A percentile compares a stretch with the other conserved stretches of the same genome.
phyloP scores from a whole-genome alignment of 2,329 filamentous ascomycete species.

The Bimuria novae-zelandiae region DNA sequence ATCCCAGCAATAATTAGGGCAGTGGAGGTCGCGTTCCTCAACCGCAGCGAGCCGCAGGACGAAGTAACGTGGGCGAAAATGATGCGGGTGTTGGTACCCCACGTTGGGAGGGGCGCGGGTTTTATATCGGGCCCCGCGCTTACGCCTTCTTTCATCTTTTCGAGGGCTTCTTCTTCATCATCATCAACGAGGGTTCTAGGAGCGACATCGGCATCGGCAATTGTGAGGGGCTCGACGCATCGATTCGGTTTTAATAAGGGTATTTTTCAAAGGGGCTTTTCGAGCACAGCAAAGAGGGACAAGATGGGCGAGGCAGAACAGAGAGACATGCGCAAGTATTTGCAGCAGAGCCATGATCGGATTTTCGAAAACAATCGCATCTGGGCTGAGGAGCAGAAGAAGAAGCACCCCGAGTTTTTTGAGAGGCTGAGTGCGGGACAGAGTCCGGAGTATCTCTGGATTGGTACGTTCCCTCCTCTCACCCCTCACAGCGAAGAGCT shows the following conservation, averaged over 20 bases:
- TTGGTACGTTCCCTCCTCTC: conserved; percentile 31
- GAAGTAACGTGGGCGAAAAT: neutral
- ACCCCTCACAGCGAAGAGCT: no score
- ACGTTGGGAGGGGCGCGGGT: conserved; percentile 2
- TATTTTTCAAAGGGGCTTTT: no score
- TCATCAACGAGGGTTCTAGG: neutral
- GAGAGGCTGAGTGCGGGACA: conserved; percentile 67
- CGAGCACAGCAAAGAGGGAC: no score
- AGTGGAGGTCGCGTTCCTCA: neutral
- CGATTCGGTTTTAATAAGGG: no score
- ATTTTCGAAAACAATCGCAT: conserved; percentile 71
- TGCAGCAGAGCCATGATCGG: conserved; percentile 66
- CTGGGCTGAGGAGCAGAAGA: conserved; percentile 66
- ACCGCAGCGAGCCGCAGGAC: neutral
- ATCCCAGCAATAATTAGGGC: conserved; percentile 9
- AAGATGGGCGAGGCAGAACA: conserved; percentile 29
- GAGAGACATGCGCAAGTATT: conserved; percentile 52
- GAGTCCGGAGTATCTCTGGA: conserved; percentile 68
- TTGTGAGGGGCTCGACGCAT: neutral
- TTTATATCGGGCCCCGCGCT: neutral
- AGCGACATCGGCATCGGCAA: neutral
- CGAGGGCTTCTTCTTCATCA: neutral
- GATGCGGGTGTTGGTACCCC: conserved; percentile 3
- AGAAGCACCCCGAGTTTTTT: conserved; percentile 69
- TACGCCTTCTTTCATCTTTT: neutral